Percentiles rank a stretch among this genome's conserved stretches.
Conservation (phyloP, 2,329 filamentous ascomycete species). For the Cladophialophora immunda region DNA sequence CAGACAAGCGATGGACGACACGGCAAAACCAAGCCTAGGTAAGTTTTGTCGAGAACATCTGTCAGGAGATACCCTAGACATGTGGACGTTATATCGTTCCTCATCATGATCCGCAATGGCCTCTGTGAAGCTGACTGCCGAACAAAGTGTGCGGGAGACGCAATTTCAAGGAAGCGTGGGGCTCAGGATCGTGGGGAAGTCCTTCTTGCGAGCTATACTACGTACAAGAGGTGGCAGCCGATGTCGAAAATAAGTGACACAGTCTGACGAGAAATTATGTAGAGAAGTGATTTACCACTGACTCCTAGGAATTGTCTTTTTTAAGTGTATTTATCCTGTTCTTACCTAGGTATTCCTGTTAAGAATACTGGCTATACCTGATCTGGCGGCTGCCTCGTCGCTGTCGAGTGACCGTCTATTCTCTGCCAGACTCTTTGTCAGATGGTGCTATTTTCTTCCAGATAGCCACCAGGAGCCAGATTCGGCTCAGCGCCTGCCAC, state of each 20-base stretch:
- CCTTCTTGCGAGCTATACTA: neutral
- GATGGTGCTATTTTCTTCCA: too few species aligned
- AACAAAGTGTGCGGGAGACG: neutral
- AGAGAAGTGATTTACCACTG: too few species aligned
- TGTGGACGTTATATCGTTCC: neutral
- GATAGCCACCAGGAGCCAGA: too few species aligned
- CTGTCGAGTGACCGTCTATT: too few species aligned
- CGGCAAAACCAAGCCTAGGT: neutral
- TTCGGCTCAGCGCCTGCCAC: too few species aligned
- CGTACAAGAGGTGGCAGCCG: too few species aligned
- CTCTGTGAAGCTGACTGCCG: neutral
- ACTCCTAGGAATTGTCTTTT: too few species aligned
- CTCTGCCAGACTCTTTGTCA: too few species aligned
- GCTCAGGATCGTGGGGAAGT: neutral
- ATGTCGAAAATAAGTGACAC: neutral
- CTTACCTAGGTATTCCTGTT: too few species aligned
- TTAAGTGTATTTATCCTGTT: too few species aligned
- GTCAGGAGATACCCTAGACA: neutral
- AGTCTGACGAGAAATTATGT: neutral
- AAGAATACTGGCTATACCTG: too few species aligned
- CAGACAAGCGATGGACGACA: neutral
- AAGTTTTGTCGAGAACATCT: neutral
- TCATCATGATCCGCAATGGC: neutral
- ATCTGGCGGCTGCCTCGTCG: too few species aligned
- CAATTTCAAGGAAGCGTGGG: neutral